A percentile compares a stretch with the other conserved stretches of the same genome.
phyloP scores from a whole-genome alignment of 2,329 filamentous ascomycete genomes.

The Hypoxylon sp. region DNA sequence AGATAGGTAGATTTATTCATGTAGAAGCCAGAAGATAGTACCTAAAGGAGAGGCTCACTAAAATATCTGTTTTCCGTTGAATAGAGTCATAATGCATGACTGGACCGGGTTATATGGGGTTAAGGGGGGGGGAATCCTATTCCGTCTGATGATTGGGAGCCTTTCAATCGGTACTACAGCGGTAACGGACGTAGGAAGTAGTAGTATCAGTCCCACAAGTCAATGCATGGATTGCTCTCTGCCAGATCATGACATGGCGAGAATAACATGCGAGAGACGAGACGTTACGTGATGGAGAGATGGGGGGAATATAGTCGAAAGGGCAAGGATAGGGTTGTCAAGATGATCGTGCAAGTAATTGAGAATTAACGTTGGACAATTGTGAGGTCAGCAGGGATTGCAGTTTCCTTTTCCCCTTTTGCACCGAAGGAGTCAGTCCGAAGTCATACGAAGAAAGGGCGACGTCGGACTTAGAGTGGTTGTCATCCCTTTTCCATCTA shows the following conservation, averaged over 20 bases:
- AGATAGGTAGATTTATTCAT: background rate
- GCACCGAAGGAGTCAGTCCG: background rate
- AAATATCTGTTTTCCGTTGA: constrained; percentile 33
- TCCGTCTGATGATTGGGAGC: constrained; percentile 15
- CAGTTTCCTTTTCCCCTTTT: background rate
- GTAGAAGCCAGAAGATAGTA: background rate
- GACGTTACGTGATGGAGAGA: background rate
- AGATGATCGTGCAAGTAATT: background rate
- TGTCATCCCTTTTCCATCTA: background rate
- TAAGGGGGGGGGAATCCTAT: constrained; percentile 17
- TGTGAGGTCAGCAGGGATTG: background rate
- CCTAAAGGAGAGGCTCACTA: constrained; percentile 20
- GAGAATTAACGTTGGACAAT: background rate
- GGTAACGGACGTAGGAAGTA: background rate
- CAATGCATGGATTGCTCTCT: background rate
- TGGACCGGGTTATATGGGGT: constrained; percentile 2
- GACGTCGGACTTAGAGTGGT: background rate
- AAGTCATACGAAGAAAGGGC: background rate
- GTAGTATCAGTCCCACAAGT: background rate
- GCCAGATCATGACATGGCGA: background rate
- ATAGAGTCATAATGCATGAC: constrained; percentile 30
- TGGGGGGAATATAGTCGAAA: background rate
- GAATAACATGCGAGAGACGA: constrained; percentile 1
- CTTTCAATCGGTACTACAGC: constrained; percentile 1
- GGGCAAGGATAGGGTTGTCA: background rate